Percentiles rank a stretch among this genome's conserved stretches.
Conservation (phyloP, 2,329 filamentous ascomycete genomes). For the Exophiala bonariae region DNA sequence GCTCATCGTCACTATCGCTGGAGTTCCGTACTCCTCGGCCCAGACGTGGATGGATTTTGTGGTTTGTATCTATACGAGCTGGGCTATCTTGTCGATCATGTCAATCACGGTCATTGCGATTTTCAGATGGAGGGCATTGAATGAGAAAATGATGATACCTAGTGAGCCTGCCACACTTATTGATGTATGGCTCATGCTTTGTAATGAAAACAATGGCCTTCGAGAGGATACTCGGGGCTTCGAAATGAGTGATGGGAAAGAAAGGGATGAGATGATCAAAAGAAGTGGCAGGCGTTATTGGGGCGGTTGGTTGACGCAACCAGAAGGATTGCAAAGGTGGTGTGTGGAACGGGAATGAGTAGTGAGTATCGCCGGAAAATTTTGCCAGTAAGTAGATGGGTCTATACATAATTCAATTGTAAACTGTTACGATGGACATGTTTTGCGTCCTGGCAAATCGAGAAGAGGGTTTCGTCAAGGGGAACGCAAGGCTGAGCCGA, state of each 20-base stretch:
- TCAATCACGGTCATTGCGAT: slow-evolving; percentile 9
- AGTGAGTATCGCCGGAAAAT: too few species aligned
- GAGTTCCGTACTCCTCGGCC: slow-evolving; percentile 16
- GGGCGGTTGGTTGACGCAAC: too few species aligned
- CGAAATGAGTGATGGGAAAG: slow-evolving; percentile 1
- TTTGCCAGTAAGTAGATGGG: too few species aligned
- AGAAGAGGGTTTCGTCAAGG: too few species aligned
- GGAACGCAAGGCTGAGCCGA: too few species aligned
- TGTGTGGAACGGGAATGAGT: too few species aligned
- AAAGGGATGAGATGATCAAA: too few species aligned
- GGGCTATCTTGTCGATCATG: slow-evolving; percentile 17
- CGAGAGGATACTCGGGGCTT: slow-evolving; percentile 6
- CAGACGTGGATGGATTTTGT: slow-evolving; percentile 13
- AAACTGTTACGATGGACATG: too few species aligned
- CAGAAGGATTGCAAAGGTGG: too few species aligned
- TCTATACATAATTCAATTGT: too few species aligned
- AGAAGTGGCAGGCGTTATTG: too few species aligned
- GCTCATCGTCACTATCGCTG: slow-evolving; percentile 19
- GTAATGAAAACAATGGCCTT: slow-evolving; percentile 10
- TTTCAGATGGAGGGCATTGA: slow-evolving; percentile 13
- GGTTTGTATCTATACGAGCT: slow-evolving; percentile 12
- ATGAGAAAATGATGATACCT: slow-evolving; percentile 14
- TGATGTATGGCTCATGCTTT: slow-evolving; percentile 18
- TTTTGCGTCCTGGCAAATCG: too few species aligned
- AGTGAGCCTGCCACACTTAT: slow-evolving; percentile 12